phyloP scores from a whole-genome alignment of 2,329 filamentous ascomycete genomes.

The Penicillium sp. region DNA sequence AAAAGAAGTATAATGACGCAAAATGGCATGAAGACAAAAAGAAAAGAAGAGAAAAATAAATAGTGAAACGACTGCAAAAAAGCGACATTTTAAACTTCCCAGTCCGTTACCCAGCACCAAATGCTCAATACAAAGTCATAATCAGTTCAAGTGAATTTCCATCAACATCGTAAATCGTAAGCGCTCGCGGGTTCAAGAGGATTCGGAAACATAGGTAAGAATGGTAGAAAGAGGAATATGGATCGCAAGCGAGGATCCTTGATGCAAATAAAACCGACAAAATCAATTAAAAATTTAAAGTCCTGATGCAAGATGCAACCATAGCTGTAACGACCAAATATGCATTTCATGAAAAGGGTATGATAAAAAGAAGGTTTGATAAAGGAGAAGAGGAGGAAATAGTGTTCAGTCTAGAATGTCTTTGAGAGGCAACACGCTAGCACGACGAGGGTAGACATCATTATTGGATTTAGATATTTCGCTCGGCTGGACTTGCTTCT shows the following conservation, averaged over 20 bases:
- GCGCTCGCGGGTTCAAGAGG: not conserved
- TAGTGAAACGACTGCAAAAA: not conserved
- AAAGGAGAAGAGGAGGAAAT: not conserved
- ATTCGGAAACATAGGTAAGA: not conserved
- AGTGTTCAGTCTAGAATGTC: constrained; percentile 7
- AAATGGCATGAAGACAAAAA: not conserved
- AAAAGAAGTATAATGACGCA: too few relatives aligned
- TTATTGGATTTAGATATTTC: constrained; percentile 1
- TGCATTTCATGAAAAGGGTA: not conserved
- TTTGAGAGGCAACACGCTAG: constrained; percentile 10
- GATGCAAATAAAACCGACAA: not conserved
- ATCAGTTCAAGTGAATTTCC: not conserved
- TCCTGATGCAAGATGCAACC: not conserved
- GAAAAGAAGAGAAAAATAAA: constrained; percentile 1
- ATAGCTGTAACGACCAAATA: not conserved
- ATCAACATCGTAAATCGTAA: constrained; percentile 15
- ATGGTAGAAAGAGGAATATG: constrained; percentile 2
- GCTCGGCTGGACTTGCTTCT: constrained; percentile 12
- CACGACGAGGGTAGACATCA: constrained; percentile 9
- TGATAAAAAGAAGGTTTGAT: not conserved
- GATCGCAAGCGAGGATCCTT: not conserved
- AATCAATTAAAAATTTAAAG: not conserved
- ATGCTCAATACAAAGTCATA: not conserved
- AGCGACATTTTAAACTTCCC: not conserved
- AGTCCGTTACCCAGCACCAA: not conserved